A percentile compares a stretch with the other conserved stretches of the same genome.
Conservation (phyloP, 2,329 filamentous ascomycete genomes). For the Rhexocercosporidium sp. region DNA sequence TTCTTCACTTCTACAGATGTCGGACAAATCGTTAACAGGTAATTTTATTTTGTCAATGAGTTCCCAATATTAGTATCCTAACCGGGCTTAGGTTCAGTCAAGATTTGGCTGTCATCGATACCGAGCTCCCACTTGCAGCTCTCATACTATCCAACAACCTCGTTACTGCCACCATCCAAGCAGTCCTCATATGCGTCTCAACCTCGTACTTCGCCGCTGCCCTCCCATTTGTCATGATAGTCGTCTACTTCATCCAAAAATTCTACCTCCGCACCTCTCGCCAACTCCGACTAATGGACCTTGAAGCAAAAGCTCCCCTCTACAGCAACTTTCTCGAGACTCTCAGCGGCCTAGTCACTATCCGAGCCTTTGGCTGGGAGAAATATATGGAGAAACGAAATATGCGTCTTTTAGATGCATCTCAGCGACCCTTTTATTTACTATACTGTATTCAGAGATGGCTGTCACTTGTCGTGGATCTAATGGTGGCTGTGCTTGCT, state of each 20-base stretch:
- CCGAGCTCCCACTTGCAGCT: slow-evolving; percentile 39
- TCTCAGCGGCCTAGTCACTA: slow-evolving; percentile 49
- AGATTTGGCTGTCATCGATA: slow-evolving; percentile 43
- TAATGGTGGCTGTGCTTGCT: slow-evolving; percentile 37
- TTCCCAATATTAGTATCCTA: background rate
- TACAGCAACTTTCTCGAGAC: slow-evolving; percentile 52
- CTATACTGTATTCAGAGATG: slow-evolving; percentile 62
- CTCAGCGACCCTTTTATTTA: slow-evolving; percentile 61
- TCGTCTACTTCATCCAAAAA: slow-evolving; percentile 51
- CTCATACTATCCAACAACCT: slow-evolving; percentile 45
- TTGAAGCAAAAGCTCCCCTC: slow-evolving; percentile 49
- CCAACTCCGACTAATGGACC: slow-evolving; percentile 52
- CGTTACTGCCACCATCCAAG: slow-evolving; percentile 37
- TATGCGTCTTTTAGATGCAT: slow-evolving; percentile 20
- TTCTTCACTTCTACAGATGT: slow-evolving; percentile 51
- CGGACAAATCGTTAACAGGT: slow-evolving; percentile 47
- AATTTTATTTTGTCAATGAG: background rate
- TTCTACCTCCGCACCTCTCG: slow-evolving; percentile 53
- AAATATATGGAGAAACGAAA: slow-evolving; percentile 41
- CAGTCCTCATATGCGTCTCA: slow-evolving; percentile 39
- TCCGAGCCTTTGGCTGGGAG: slow-evolving; percentile 53
- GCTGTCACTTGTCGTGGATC: slow-evolving; percentile 51
- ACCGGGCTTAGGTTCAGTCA: slow-evolving; percentile 47
- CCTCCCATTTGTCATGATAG: slow-evolving; percentile 46
- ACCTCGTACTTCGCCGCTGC: slow-evolving; percentile 48